Base-by-base conservation (phyloP, 2,329 filamentous ascomycete species). In the Neonectria ditissima region DNA sequence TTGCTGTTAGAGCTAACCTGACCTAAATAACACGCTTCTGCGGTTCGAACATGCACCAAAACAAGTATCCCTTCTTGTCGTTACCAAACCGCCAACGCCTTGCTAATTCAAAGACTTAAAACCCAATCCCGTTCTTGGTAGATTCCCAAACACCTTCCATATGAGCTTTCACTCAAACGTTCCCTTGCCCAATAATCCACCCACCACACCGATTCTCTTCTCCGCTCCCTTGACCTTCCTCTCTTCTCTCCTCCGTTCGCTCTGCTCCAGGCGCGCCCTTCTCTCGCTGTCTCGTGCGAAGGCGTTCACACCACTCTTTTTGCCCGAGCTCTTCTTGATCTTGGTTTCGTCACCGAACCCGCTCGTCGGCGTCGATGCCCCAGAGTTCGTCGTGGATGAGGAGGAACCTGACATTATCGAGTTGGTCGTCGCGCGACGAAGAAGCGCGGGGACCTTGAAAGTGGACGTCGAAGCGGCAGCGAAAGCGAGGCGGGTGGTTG, bases 341-440 rank as follows among this genome's bases (percentile, higher is more conserved):
- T 86, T 88, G 60, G 78, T 81, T 7, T 83, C 81, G n/a, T 83
- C 82, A 37, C 82, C 82, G 51, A 80, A 80, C 47, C 80, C 80
- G 20, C 78, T 71, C n/a, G 69, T 63, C 6, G 75, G 77, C 1
- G 75, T 76, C n/a, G 76, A 75, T 43, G 75, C 73, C 5, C 77
- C 77, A 9, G 76, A 74, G 34, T 75, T 76, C 3, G 73, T 76
- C 2, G 75, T 75, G 4, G 74, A 75, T 48, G 72, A 76, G 5
- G 75, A 73, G 9, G 72, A 74, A 44, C 75, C 77, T 16, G 80
- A 84, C 43, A 83, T 75, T 16, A 85, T 78, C 26, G 86, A 88
- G 73, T 89, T 90, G 13, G 90, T 91, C 0, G 92, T 95, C 5
- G 92, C 91, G 30, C 91, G 86, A 26, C 92, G 87, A 18, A 96